A percentile compares a stretch with the other conserved stretches of the same genome.
Evolutionary conservation across 2,329 filamentous ascomycete species (phyloP).

Genomic region (Fusarium irregulare): DNA sequence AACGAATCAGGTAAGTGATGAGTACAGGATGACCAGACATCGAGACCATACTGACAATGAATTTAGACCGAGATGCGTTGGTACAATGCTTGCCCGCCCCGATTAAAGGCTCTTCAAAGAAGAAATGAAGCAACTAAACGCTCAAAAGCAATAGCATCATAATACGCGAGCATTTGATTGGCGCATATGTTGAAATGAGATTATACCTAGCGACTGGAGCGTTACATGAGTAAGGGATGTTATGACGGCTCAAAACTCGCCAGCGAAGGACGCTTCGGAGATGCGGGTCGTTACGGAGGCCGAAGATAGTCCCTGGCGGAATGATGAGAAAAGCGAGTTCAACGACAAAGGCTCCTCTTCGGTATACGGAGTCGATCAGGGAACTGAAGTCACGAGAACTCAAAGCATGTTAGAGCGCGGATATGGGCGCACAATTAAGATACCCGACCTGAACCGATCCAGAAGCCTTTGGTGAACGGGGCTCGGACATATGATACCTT

Average conservation of each 20-base stretch:
- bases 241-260: neutral
- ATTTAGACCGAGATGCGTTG: constrained; percentile 65
- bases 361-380: constrained; percentile 5
- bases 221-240: constrained; percentile 11
- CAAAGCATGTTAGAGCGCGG: constrained; percentile 5
- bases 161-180: constrained; percentile 13
- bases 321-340: constrained; percentile 1
- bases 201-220: constrained; percentile 30
- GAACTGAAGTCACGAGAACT: constrained; percentile 5
- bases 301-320: constrained; percentile 21
- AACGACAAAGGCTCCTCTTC: constrained; percentile 1
- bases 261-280: constrained; percentile 11
- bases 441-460: constrained; percentile 7
- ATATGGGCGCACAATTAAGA: constrained; percentile 13
- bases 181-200: constrained; percentile 21
- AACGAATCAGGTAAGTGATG: constrained; percentile 74
- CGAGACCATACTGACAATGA: constrained; percentile 35
- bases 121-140: constrained; percentile 43
- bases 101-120: constrained; percentile 60
- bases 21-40: neutral
- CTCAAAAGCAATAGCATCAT: constrained; percentile 11
- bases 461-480: constrained; percentile 7
- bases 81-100: constrained; percentile 65
- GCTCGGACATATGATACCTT: constrained; percentile 28
- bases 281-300: constrained; percentile 16